phyloP scores from a whole-genome alignment of 83 land plant species.

The Picea mariana region DNA sequence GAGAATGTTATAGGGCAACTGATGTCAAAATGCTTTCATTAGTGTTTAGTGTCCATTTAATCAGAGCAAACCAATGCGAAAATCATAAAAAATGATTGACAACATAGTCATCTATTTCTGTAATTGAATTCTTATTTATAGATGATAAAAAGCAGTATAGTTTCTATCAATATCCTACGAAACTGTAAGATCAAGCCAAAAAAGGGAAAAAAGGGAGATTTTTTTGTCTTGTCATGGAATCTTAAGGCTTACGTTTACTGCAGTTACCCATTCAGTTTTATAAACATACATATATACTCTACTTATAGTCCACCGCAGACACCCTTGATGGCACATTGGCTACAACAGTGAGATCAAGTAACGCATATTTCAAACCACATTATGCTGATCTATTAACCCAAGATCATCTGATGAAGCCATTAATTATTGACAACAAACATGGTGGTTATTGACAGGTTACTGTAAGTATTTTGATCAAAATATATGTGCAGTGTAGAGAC shows the following conservation, averaged over 20 bases:
- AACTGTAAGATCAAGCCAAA: background rate
- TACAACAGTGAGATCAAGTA: background rate
- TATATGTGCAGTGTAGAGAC: too few species aligned
- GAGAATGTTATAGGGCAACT: background rate
- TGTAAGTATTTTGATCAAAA: too few species aligned
- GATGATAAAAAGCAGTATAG: background rate
- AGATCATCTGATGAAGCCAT: too few species aligned
- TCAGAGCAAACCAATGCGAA: background rate
- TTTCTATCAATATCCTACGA: background rate
- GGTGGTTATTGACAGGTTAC: too few species aligned
- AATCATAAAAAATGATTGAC: background rate
- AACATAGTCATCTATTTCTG: background rate
- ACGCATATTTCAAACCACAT: background rate
- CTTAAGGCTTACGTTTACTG: conserved; percentile 6
- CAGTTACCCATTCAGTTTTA: background rate
- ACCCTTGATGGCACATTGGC: background rate
- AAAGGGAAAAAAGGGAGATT: too few species aligned
- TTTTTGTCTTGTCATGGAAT: background rate
- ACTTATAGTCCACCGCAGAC: background rate
- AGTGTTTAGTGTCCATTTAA: background rate
- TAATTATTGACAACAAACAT: too few species aligned
- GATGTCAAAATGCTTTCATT: background rate
- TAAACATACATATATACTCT: background rate
- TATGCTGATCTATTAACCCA: background rate
- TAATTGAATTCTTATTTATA: background rate